Percentiles rank a stretch among this genome's conserved stretches.
These are phyloP conservation scores for Colletotrichum echinochloae DNA, from an alignment of 2,329 filamentous ascomycete species.

Conservation along the genomic window DNA sequence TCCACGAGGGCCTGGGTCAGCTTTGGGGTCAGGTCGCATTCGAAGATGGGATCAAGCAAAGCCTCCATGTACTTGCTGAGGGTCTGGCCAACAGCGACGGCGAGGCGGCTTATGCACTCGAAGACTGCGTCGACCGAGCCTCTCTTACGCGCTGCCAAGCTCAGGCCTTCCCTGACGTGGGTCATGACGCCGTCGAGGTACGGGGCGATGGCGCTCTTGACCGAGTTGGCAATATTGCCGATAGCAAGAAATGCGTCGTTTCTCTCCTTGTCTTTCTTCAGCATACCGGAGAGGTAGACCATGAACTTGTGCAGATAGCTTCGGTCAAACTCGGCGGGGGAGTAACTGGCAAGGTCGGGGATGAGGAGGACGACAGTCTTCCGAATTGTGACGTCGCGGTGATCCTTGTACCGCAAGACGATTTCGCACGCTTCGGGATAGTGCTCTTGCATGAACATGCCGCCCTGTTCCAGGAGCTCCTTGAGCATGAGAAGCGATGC, in stretches of 20 bases:
- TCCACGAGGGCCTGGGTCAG: constrained; percentile 96
- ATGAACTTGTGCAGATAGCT: constrained; percentile 95
- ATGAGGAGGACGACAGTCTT: constrained; percentile 92
- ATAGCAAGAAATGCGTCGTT: constrained; percentile 97
- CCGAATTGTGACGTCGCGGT: constrained; percentile 87
- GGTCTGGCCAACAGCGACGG: constrained; percentile 94
- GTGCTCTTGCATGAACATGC: constrained; percentile 98
- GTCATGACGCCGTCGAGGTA: constrained; percentile 95
- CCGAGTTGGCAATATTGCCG: constrained; percentile 94
- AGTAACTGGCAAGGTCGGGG: constrained; percentile 91
- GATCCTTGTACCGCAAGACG: constrained; percentile 91
- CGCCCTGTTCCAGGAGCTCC: constrained; percentile 91
- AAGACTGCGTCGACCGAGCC: constrained; percentile 85
- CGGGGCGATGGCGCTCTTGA: constrained; percentile 93
- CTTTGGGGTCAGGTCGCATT: constrained; percentile 92
- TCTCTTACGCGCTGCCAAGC: constrained; percentile 77
- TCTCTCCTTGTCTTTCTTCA: constrained; percentile 94
- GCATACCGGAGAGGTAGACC: constrained; percentile 92
- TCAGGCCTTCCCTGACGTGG: constrained; percentile 91
- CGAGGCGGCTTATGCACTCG: constrained; percentile 96
- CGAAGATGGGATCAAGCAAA: constrained; percentile 94
- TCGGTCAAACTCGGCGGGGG: constrained; percentile 88
- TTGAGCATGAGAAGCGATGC: constrained; percentile 94
- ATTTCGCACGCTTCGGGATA: constrained; percentile 95
- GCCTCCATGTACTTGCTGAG: constrained; percentile 99